Conservation (phyloP, 371 early-diverging fungal genomes). For the Nematocida ausubeli region DNA sequence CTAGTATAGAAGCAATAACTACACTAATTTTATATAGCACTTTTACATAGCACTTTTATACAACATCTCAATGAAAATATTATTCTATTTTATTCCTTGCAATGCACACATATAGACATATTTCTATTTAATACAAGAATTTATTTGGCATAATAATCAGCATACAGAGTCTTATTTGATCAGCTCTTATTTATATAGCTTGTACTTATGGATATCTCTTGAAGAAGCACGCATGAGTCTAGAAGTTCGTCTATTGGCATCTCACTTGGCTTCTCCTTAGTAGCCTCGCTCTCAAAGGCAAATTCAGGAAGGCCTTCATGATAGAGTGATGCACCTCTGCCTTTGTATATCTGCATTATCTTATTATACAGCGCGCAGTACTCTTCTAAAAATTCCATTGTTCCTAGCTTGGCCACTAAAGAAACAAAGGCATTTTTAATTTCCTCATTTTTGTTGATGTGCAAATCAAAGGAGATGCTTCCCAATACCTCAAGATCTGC, state of each 20-base stretch:
- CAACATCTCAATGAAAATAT: no score
- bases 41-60: no score
- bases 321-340: not conserved
- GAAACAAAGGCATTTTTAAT: slow-evolving; percentile 56
- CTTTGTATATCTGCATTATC: not conserved
- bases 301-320: not conserved
- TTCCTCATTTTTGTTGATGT: slow-evolving; percentile 30
- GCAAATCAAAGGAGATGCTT: slow-evolving; percentile 51
- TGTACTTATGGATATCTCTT: slow-evolving; percentile 22
- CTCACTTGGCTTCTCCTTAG: not conserved
- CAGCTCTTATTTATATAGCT: slow-evolving; percentile 9
- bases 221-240: not conserved
- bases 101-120: no score
- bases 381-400: slow-evolving; percentile 42
- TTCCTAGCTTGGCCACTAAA: slow-evolving; percentile 42
- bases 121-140: no score
- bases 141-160: not conserved
- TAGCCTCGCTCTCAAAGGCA: not conserved
- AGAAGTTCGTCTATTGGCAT: not conserved
- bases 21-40: no score
- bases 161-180: not conserved
- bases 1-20: no score
- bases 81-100: no score
- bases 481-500: slow-evolving; percentile 49
- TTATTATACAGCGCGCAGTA: slow-evolving; percentile 12